Evolutionary conservation across 2,329 filamentous ascomycete species (phyloP).

Genomic region (Diaporthe sp.): DNA sequence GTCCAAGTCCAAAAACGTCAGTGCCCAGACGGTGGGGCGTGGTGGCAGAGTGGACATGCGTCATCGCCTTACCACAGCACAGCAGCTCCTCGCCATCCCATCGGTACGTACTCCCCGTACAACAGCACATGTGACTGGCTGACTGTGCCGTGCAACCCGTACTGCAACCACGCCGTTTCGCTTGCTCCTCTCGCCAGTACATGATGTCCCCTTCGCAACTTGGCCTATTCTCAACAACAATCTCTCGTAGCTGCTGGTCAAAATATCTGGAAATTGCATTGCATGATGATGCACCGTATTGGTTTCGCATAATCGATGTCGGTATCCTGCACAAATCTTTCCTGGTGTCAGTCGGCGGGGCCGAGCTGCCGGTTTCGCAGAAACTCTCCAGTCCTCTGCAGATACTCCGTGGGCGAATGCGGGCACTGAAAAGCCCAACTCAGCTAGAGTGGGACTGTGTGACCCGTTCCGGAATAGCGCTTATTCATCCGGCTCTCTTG

Average conservation of each 20-base stretch:
- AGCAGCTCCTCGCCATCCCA: background rate
- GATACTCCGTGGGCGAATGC: background rate
- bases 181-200: background rate
- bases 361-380: conserved; percentile 6
- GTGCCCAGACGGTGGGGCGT: conserved; percentile 24
- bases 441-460: background rate
- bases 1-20: conserved; percentile 25
- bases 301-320: background rate
- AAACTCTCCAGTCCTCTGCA: background rate
- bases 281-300: background rate
- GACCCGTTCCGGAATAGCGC: background rate
- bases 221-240: background rate
- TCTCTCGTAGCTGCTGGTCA: background rate
- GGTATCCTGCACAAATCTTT: background rate
- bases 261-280: background rate
- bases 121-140: conserved; percentile 22
- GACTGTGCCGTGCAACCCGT: conserved; percentile 21
- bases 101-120: conserved; percentile 10
- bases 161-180: background rate
- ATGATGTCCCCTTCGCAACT: background rate
- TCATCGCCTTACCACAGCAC: conserved; percentile 3
- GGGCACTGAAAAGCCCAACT: background rate
- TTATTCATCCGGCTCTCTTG: background rate
- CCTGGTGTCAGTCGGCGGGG: background rate
- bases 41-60: conserved; percentile 18